Conservation (phyloP, 1,284 basidiomycete genomes). For the Rhodotorula sp. region DNA sequence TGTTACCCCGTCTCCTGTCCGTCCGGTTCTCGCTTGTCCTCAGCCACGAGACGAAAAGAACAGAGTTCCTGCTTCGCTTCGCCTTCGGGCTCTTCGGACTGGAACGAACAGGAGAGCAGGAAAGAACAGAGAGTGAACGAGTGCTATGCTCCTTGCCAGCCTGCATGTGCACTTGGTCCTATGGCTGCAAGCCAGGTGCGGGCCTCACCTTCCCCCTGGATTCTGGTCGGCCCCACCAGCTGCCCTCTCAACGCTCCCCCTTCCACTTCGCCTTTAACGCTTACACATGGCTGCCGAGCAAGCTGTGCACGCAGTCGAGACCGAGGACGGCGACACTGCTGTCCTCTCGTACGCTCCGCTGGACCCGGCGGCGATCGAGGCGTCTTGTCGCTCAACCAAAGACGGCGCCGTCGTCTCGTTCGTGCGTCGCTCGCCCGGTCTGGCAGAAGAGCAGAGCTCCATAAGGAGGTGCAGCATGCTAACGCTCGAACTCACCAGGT, state of each 20-base stretch:
- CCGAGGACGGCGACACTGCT: constrained; percentile 56
- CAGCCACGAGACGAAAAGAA: neutral
- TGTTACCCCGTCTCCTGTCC: neutral
- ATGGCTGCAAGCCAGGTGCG: no score
- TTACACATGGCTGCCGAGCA: no score
- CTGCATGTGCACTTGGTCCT: no score
- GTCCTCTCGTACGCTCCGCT: constrained; percentile 63
- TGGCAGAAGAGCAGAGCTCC: neutral
- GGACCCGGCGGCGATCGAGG: constrained; percentile 59
- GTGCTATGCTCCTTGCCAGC: no score
- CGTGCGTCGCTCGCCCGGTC: constrained; percentile 5
- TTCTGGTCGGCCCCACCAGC: no score
- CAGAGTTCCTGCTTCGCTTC: constrained; percentile 10
- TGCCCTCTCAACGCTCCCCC: no score
- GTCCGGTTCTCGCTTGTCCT: neutral
- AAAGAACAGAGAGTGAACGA: no score
- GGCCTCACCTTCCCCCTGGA: no score
- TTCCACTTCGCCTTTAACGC: no score
- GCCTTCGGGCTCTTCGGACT: no score
- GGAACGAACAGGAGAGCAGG: no score
- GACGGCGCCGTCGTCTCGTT: constrained; percentile 62
- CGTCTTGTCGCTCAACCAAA: constrained; percentile 60
- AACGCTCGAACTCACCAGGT: constrained; percentile 56
- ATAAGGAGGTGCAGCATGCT: neutral
- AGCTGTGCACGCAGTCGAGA: constrained; percentile 23